These are phyloP conservation scores for Fusarium sp. DNA, from an alignment of 2,329 filamentous ascomycete genomes.

Conservation along the genomic window DNA sequence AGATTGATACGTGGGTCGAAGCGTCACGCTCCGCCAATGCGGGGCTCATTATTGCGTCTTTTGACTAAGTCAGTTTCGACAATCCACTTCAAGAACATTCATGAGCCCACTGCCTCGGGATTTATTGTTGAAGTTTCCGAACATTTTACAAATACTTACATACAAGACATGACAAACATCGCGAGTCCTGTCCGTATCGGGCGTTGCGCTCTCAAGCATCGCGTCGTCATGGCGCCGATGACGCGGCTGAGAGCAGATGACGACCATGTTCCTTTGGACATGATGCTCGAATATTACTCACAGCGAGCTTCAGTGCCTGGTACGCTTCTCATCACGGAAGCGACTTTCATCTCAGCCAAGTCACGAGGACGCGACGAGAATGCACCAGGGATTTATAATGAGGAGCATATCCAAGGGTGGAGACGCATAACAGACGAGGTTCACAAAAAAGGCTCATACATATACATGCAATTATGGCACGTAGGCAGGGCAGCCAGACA, in stretches of 20 bases:
- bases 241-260: slow-evolving; percentile 19
- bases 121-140: slow-evolving; percentile 1
- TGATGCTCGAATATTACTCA: slow-evolving; percentile 31
- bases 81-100: slow-evolving; percentile 1
- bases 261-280: slow-evolving; percentile 15
- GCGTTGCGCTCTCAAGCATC: slow-evolving; percentile 21
- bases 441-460: slow-evolving; percentile 18
- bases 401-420: slow-evolving; percentile 20
- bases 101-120: not conserved
- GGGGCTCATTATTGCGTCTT: not conserved
- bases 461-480: slow-evolving; percentile 35
- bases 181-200: slow-evolving; percentile 13
- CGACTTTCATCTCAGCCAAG: slow-evolving; percentile 9
- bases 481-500: slow-evolving; percentile 23
- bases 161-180: slow-evolving; percentile 4
- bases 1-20: slow-evolving; percentile 19
- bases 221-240: slow-evolving; percentile 33
- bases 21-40: slow-evolving; percentile 26
- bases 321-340: slow-evolving; percentile 34
- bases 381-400: slow-evolving; percentile 11
- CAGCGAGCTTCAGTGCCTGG: slow-evolving; percentile 32
- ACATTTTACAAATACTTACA: not conserved
- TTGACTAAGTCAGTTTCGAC: not conserved
- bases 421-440: slow-evolving; percentile 6
- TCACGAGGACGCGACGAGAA: slow-evolving; percentile 21